Base-by-base conservation (phyloP, 2,329 filamentous ascomycete species). In the Elsinoe necatrix region DNA sequence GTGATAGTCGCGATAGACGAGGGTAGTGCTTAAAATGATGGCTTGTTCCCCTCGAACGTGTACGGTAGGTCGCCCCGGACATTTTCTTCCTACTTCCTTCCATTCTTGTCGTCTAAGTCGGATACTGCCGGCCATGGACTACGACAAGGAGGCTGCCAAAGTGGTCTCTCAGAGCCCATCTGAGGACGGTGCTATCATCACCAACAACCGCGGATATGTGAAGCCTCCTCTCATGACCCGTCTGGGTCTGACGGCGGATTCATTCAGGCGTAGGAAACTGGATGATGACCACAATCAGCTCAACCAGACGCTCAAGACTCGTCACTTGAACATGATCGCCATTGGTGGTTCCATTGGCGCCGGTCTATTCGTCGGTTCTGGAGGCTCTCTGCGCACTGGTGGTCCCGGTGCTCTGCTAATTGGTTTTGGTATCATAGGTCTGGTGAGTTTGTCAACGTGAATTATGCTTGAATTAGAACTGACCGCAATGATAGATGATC, bases 291-390 rank as follows among this genome's bases (percentile, higher is more conserved):
- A 66, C 61, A 66, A 66, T 54, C 64, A 66, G 58, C 60, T 68
- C 37, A 68, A 68, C 62, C 62, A 67, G 62, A 66, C 64, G 12
- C 50, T 61, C 58, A 66, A 67, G 57, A 55, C 58, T 21, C 58
- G 66, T 4, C 66, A 68, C 57, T 51, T 68, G 57, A 63, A 67
- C 56, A 68, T 68, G 66, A 68, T 68, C 54, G 66, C 66, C 39
- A 68, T 68, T 58, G 66, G 66, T 41, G 66, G 64, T 4, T 64
- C 64, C 20, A 77, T 80, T 55, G 77, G 78, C 54, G 80, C 77
- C 31, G 78, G 78, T 65, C 69, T 80, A 3, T 81, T 80, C 63
- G 77, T 80, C 54, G 75, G 76, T 54, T 75, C 74, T 47, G 78
- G 78, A 42, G 64, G 69, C 37, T 73, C 76, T 4, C 69, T 80